These are phyloP conservation scores for Amylostereum areolatum DNA, from an alignment of 1,284 basidiomycete genomes.

Conservation along the genomic window DNA sequence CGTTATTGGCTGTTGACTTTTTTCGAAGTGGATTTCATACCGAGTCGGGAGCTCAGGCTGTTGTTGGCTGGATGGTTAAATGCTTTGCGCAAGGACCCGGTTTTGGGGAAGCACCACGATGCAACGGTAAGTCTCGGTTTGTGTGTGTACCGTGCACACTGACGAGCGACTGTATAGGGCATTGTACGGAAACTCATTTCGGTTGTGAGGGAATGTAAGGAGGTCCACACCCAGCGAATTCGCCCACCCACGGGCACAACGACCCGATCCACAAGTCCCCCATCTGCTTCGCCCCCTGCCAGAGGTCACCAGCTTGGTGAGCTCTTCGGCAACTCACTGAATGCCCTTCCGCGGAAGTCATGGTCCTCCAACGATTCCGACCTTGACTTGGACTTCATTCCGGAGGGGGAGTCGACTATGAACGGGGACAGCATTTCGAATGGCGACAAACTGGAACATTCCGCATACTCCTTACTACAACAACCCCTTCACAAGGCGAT, in stretches of 20 bases:
- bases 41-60: constrained; percentile 69
- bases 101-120: constrained; percentile 58
- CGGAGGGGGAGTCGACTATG: constrained; percentile 29
- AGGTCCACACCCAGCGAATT: constrained; percentile 40
- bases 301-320: background rate
- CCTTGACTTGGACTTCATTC: constrained; percentile 67
- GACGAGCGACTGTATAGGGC: constrained; percentile 34
- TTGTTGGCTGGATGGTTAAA: constrained; percentile 77
- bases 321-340: constrained; percentile 1
- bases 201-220: constrained; percentile 73
- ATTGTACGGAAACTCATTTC: constrained; percentile 78
- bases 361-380: constrained; percentile 57
- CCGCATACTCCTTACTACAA: constrained; percentile 25
- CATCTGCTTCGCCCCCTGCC: background rate
- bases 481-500: constrained; percentile 41
- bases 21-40: constrained; percentile 80
- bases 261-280: background rate
- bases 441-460: constrained; percentile 10
- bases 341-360: constrained; percentile 24
- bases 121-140: constrained; percentile 50
- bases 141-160: constrained; percentile 2
- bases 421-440: background rate
- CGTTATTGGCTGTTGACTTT: constrained; percentile 85
- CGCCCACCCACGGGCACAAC: constrained; percentile 6
- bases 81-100: constrained; percentile 60